Base-by-base conservation (phyloP, 2,329 filamentous ascomycete genomes). In the Lojkania enalia region DNA sequence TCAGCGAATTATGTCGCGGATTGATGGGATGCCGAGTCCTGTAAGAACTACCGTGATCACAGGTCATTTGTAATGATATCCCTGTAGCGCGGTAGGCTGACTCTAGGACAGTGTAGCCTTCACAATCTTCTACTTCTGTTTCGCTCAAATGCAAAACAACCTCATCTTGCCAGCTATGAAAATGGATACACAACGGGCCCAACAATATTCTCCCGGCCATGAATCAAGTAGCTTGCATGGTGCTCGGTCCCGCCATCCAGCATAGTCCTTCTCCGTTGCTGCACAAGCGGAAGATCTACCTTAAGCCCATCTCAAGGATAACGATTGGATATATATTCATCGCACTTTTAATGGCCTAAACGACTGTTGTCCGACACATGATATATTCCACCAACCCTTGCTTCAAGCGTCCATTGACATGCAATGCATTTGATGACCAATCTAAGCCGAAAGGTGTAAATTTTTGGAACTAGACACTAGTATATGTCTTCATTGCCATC, bases 381-480 rank as follows among this genome's bases (percentile, higher is more conserved):
- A 68, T 71, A 12, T 71, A 70, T 41, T 37, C 12, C 1, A 52
- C 56, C 2, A 37, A 55, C 1, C 61, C 63, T 1, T 70, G 67
- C 47, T 64, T 61, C 42, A 39, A 52, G 12, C 44, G 48, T 71
- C 57, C 77, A 71, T 51, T 59, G 2, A 45, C 43, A 1, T 74
- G 71, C 45, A 44, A 47, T 2, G n/a, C n/a, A n/a, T n/a, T n/a
- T n/a, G 39, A 44, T 3, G 38, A 48, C 13, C 32, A 29, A 7
- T 19, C 43, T 3, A 51, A 52, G 5, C 61, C 63, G 0, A 71
- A 67, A 23, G 33, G 64, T 4, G 55, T 74, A 0, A 69, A 61
- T 19, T 64, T 76, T 2, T 74, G 70, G 65, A 42, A 71, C 0
- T 72, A 76, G 38, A 43, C 67, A 1, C 73, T 73, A 0, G 47